phyloP scores from a whole-genome alignment of 176 grass and related monocot genomes.

The Canna indica region DNA sequence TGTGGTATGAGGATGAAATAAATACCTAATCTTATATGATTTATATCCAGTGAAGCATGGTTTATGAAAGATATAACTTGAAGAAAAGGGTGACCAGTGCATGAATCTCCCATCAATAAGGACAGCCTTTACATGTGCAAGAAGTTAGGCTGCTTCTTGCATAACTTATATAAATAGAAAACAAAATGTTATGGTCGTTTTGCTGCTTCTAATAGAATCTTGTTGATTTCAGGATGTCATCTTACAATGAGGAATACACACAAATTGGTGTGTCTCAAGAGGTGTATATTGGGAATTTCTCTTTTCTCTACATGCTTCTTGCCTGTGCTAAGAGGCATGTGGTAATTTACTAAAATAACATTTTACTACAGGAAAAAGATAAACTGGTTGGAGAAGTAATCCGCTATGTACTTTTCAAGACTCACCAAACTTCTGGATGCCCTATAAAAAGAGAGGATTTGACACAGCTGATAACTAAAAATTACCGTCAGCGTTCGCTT shows the following conservation, averaged over 20 bases:
- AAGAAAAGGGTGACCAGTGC: neutral
- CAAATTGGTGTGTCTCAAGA: conserved; percentile 65
- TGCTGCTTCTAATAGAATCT: neutral
- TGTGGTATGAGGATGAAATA: neutral
- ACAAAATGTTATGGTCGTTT: neutral
- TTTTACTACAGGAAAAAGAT: conserved; percentile 68
- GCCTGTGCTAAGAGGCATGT: neutral
- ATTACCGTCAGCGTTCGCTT: conserved; percentile 62
- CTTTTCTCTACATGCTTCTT: neutral
- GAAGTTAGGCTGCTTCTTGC: neutral
- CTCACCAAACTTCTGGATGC: conserved; percentile 55
- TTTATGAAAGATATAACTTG: neutral
- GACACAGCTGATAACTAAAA: conserved; percentile 71
- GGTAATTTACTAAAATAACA: conserved; percentile 1
- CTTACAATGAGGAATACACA: conserved; percentile 35
- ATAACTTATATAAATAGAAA: neutral
- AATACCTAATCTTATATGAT: too few relatives aligned
- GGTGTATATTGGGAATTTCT: conserved; percentile 19
- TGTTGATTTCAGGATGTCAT: conserved; percentile 33
- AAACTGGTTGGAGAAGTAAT: conserved; percentile 84
- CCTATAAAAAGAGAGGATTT: conserved; percentile 89
- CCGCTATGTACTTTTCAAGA: conserved; percentile 71
- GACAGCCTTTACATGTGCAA: neutral
- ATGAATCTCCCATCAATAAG: too few relatives aligned
- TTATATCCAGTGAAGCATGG: neutral